A percentile compares a stretch with the other conserved stretches of the same genome.
Evolutionary conservation across 2,329 filamentous ascomycete species (phyloP).

Genomic region (Aureobasidium namibiae): DNA sequence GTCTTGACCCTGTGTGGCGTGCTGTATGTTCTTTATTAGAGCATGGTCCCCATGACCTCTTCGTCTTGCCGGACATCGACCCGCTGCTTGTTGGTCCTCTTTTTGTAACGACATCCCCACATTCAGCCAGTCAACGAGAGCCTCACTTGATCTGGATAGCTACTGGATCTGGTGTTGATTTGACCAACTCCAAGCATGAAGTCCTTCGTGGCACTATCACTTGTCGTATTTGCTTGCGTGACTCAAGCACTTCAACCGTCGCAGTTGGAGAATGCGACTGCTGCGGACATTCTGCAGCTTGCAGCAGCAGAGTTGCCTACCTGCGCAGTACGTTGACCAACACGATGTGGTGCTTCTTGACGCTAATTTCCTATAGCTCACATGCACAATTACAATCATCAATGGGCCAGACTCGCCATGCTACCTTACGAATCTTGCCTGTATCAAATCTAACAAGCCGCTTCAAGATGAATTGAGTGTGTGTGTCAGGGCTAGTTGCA

Average conservation of each 20-base stretch:
- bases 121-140: neutral
- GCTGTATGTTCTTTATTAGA: neutral
- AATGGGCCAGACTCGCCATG: slow-evolving; percentile 14
- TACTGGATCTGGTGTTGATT: neutral
- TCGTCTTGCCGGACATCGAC: neutral
- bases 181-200: neutral
- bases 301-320: neutral
- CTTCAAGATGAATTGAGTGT: slow-evolving; percentile 13
- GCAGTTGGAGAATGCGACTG: neutral
- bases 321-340: neutral
- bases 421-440: slow-evolving; percentile 17
- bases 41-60: neutral
- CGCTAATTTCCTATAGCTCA: neutral
- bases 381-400: slow-evolving; percentile 3
- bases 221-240: slow-evolving; percentile 2
- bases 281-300: neutral
- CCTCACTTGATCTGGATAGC: neutral
- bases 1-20: neutral
- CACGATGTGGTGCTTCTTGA: neutral
- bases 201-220: neutral
- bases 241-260: neutral
- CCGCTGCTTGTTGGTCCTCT: neutral
- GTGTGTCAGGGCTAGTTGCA: slow-evolving; percentile 14
- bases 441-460: slow-evolving; percentile 16
- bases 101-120: neutral